Evolutionary conservation across 768 basidiomycete genomes (phyloP).

Genomic region (Xerocomus potaroensis): DNA sequence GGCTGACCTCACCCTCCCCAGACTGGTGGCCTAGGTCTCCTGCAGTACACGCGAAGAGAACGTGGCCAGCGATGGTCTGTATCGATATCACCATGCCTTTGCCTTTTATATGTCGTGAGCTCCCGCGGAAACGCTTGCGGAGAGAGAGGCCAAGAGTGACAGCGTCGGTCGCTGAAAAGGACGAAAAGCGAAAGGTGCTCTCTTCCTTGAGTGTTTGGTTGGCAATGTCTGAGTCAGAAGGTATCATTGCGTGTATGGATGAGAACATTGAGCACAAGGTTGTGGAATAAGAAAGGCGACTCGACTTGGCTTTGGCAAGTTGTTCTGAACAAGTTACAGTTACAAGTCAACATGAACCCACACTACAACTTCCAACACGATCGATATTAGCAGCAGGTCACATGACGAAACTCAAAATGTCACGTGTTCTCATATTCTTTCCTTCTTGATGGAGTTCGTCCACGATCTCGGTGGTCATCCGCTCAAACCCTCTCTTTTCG

Average conservation of each 20-base stretch:
- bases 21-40: slow-evolving; percentile 68
- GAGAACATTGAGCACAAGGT: slow-evolving; percentile 48
- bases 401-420: slow-evolving; percentile 25
- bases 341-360: neutral
- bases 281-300: slow-evolving; percentile 13
- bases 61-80: slow-evolving; percentile 74
- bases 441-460: slow-evolving; percentile 71
- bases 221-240: slow-evolving; percentile 70
- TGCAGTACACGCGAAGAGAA: slow-evolving; percentile 77
- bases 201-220: slow-evolving; percentile 70
- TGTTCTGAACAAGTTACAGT: too few species aligned
- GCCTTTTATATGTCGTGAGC: slow-evolving; percentile 66
- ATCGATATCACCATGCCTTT: slow-evolving; percentile 80
- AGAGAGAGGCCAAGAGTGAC: slow-evolving; percentile 76
- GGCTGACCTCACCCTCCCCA: slow-evolving; percentile 69
- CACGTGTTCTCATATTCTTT: slow-evolving; percentile 16
- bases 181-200: slow-evolving; percentile 60
- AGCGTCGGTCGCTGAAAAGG: slow-evolving; percentile 75
- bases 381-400: slow-evolving; percentile 8
- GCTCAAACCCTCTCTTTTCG: slow-evolving; percentile 80
- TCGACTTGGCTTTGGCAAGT: neutral
- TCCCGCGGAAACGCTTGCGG: slow-evolving; percentile 77
- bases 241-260: slow-evolving; percentile 56
- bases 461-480: slow-evolving; percentile 71
- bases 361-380: neutral